Evolutionary conservation across 352 stramenopile genomes (phyloP), one percentile per base, ranked within the genome.

Genomic region (Phytophthora podocarpi): DNA sequence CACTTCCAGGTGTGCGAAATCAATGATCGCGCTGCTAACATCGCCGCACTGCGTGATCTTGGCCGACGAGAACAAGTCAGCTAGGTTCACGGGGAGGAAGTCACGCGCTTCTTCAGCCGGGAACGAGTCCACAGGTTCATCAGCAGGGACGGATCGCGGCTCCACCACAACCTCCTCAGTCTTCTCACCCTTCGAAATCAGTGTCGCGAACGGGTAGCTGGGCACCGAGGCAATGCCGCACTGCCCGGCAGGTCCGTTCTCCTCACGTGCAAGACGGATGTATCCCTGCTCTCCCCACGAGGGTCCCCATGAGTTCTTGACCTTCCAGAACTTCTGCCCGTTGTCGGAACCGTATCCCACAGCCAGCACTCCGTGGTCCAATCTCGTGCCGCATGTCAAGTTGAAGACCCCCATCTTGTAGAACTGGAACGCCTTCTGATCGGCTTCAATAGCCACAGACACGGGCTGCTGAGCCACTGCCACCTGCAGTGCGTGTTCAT

Each of bases 291-390:
- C 89, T 39, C 93, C 93, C 93, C 93, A 98, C 16, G 66, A 72
- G 7, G 73, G 48, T 20, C 85, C 79, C 95, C 95, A 99, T 51
- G 85, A 97, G 76, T 99, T 99, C 59, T 97, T 90, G 21, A 99
- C 77, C 51, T 97, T 82, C 90, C 92, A 98, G 66, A 98, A 99
- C 61, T 97, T 87, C 16, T 88, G 78, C 48, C 93, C 79, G 48
- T 97, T 90, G 30, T 80, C 68, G 28, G 46, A 27, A 23, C 93
- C 96, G 61, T 99, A 99, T 23, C 96, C 96, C 18, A 97, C 96
- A 24, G 96, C 80, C 2, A 93, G 64, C 7, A 99, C 96, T 52
- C 89, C 95, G 72, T 99, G 97, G 64, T 99, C 96, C 21, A 99
- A 78, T 57, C 82, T 75, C 30, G 60, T 73, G 45, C 72, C 72